phyloP scores from a whole-genome alignment of 768 basidiomycete species.

The Serendipita sp. region DNA sequence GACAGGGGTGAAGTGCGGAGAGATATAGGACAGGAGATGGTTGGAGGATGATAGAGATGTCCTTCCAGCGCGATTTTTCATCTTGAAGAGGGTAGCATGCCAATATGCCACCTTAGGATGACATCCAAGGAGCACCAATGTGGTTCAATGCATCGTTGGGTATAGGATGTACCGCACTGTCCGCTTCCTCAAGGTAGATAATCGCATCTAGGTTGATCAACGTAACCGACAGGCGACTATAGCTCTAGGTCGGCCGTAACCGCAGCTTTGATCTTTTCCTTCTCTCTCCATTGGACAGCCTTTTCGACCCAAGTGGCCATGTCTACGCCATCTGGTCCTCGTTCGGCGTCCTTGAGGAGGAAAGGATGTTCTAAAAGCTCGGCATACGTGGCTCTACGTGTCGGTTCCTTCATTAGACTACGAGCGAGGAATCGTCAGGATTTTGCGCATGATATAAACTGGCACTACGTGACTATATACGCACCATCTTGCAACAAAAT shows the following conservation, averaged over 20 bases:
- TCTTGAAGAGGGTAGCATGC: no score
- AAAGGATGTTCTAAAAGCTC: conserved; percentile 74
- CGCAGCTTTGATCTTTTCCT: neutral
- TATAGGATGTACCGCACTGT: no score
- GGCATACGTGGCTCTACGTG: conserved; percentile 62
- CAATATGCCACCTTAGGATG: no score
- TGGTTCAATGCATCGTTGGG: no score
- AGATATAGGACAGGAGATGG: no score
- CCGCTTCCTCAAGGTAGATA: no score
- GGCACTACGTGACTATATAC: conserved; percentile 7
- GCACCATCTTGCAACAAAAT: conserved; percentile 64
- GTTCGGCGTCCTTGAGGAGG: conserved; percentile 39
- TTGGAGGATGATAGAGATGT: no score
- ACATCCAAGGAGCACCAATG: no score
- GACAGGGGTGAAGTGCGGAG: no score
- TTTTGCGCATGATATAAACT: no score
- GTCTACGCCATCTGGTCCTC: conserved; percentile 40
- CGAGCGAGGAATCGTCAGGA: neutral
- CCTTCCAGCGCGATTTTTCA: no score
- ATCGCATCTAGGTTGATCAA: no score
- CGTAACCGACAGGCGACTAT: neutral
- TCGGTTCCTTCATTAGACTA: conserved; percentile 58
- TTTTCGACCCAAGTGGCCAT: conserved; percentile 68
- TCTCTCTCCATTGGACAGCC: conserved; percentile 20
- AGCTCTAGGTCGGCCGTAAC: neutral